Conservation (phyloP, 805 yeast species). For the Candida golubevii region DNA sequence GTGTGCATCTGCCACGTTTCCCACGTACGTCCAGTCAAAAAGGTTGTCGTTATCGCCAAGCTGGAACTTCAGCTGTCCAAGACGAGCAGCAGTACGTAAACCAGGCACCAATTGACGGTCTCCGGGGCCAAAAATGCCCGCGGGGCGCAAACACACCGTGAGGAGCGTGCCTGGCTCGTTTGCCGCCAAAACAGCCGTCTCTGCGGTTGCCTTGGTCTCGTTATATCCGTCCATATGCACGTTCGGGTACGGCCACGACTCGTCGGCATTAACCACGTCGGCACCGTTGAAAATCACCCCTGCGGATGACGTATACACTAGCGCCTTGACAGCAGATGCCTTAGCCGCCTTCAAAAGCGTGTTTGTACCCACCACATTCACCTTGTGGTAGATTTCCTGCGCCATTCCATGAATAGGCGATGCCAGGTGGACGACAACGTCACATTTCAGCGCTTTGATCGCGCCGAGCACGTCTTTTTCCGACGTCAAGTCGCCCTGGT, state of each 20-base stretch:
- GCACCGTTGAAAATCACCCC: constrained; percentile 97
- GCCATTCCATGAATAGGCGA: constrained; percentile 88
- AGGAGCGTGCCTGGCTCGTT: constrained; percentile 54
- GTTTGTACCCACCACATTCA: constrained; percentile 84
- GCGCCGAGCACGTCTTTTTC: constrained; percentile 64
- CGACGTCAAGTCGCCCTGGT: constrained; percentile 82
- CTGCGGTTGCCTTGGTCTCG: constrained; percentile 91
- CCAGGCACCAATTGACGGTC: constrained; percentile 97
- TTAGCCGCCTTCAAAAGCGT: constrained; percentile 66
- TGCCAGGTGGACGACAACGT: constrained; percentile 89
- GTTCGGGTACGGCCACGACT: constrained; percentile 87
- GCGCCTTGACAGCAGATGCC: constrained; percentile 49
- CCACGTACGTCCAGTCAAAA: constrained; percentile 97
- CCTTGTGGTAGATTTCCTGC: constrained; percentile 80
- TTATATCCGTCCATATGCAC: constrained; percentile 96
- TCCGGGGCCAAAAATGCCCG: constrained; percentile 98
- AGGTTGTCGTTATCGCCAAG: constrained; percentile 90
- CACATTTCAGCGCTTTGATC: constrained; percentile 53
- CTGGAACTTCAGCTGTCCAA: constrained; percentile 89
- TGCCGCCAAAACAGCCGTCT: constrained; percentile 70
- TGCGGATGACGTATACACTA: constrained; percentile 94
- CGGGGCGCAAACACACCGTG: constrained; percentile 90
- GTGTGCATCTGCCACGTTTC: constrained; percentile 96
- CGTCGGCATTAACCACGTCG: constrained; percentile 88
- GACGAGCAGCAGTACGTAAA: constrained; percentile 70